A percentile compares a stretch with the other conserved stretches of the same genome.
These are phyloP conservation scores for Helminthosporium solani DNA, from an alignment of 2,329 filamentous ascomycete species.

Conservation along the genomic window DNA sequence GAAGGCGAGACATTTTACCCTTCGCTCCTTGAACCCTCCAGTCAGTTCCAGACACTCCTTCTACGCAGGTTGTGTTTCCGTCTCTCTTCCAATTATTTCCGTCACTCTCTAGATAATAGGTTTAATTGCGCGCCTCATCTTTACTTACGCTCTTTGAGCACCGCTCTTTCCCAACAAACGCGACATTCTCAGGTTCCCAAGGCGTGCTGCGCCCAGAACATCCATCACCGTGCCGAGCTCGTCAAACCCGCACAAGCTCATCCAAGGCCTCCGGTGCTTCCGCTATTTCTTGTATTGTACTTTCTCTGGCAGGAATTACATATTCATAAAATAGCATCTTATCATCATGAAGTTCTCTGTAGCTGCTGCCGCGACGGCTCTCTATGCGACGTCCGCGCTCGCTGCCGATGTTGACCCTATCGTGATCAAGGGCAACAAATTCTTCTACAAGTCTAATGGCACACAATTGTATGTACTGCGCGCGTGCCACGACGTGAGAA, in stretches of 20 bases:
- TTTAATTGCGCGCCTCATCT: slow-evolving; percentile 17
- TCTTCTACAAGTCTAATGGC: slow-evolving; percentile 84
- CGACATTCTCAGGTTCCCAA: neutral
- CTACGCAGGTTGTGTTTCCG: slow-evolving; percentile 36
- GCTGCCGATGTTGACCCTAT: slow-evolving; percentile 65
- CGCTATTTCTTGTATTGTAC: slow-evolving; percentile 22
- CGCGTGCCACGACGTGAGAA: slow-evolving; percentile 1
- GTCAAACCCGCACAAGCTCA: slow-evolving; percentile 20
- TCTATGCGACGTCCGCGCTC: slow-evolving; percentile 52
- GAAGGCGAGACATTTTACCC: neutral
- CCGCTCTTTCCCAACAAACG: slow-evolving; percentile 20
- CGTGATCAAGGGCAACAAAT: slow-evolving; percentile 77
- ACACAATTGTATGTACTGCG: slow-evolving; percentile 58
- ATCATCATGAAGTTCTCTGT: slow-evolving; percentile 58
- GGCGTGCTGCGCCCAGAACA: slow-evolving; percentile 16
- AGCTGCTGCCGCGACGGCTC: slow-evolving; percentile 53
- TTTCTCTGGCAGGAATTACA: slow-evolving; percentile 17
- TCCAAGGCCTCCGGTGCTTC: slow-evolving; percentile 26
- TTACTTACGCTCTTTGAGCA: slow-evolving; percentile 23
- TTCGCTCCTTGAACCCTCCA: slow-evolving; percentile 26
- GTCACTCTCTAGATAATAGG: slow-evolving; percentile 30
- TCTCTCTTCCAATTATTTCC: slow-evolving; percentile 27
- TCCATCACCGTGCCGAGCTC: slow-evolving; percentile 15
- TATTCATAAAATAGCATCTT: slow-evolving; percentile 3
- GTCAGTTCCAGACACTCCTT: slow-evolving; percentile 26